These are phyloP conservation scores for Ephemerocybe angulata DNA, from an alignment of 768 basidiomycete species.

Conservation along the genomic window DNA sequence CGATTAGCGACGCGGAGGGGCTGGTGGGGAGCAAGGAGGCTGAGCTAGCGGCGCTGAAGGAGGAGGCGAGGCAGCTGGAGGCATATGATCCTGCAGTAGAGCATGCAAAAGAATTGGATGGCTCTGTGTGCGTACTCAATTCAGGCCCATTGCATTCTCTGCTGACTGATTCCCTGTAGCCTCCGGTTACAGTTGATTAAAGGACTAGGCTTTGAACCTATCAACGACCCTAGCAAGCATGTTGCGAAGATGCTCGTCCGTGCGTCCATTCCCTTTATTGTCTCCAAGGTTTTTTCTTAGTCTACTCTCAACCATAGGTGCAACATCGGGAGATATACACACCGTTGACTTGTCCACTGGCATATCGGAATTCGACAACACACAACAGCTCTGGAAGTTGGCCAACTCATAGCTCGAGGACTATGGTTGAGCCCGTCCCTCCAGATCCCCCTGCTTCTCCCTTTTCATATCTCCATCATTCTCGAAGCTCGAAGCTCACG, in stretches of 20 bases:
- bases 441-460: not conserved
- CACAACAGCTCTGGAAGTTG: conserved; percentile 43
- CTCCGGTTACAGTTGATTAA: conserved; percentile 66
- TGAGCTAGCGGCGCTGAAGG: conserved; percentile 65
- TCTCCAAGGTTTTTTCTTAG: not conserved
- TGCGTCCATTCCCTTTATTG: conserved; percentile 33
- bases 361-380: conserved; percentile 34
- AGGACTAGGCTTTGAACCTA: conserved; percentile 67
- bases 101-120: conserved; percentile 66
- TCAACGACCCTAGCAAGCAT: conserved; percentile 49
- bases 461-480: not conserved
- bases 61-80: conserved; percentile 58
- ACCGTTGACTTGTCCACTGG: conserved; percentile 34
- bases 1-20: conserved; percentile 70
- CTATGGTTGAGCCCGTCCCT: not conserved
- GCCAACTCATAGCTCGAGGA: conserved; percentile 41
- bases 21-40: conserved; percentile 64
- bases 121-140: conserved; percentile 51
- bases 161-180: conserved; percentile 31
- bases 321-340: conserved; percentile 46
- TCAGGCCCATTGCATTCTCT: not conserved
- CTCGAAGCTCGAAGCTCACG: not conserved
- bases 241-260: conserved; percentile 64
- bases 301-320: conserved; percentile 32
- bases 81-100: conserved; percentile 69